phyloP scores from a whole-genome alignment of 2,329 filamentous ascomycete genomes.

The Cercospora sp. region DNA sequence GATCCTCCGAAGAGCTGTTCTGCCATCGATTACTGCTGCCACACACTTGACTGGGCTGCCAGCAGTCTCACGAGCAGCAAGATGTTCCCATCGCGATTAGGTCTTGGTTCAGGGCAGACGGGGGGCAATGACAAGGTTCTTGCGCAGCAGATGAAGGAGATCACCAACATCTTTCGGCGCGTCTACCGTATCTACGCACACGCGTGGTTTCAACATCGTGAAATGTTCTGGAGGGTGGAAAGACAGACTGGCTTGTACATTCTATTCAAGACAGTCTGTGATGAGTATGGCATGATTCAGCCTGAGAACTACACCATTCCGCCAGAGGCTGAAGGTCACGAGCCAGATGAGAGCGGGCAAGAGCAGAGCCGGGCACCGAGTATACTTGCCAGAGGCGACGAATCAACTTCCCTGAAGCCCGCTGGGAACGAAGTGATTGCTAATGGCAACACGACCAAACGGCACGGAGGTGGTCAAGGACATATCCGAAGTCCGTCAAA shows the following conservation, averaged over 20 bases:
- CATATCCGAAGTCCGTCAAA: constrained; percentile 73
- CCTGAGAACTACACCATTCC: constrained; percentile 96
- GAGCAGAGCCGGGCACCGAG: constrained; percentile 17
- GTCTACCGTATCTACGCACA: constrained; percentile 97
- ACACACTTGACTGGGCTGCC: constrained; percentile 96
- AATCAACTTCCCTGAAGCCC: constrained; percentile 28
- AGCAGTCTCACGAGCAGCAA: constrained; percentile 93
- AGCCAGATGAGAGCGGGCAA: constrained; percentile 43
- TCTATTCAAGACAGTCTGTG: constrained; percentile 96
- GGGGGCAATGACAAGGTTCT: constrained; percentile 38
- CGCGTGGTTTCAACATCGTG: constrained; percentile 96
- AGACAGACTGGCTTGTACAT: constrained; percentile 87
- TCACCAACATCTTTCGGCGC: constrained; percentile 91
- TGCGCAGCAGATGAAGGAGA: constrained; percentile 69
- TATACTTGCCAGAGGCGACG: constrained; percentile 22
- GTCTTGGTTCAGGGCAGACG: constrained; percentile 47
- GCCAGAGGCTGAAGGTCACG: constrained; percentile 83
- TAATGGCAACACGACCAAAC: constrained; percentile 70
- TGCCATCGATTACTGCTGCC: constrained; percentile 98
- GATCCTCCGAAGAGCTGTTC: constrained; percentile 96
- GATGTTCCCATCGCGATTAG: constrained; percentile 85
- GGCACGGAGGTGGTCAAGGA: constrained; percentile 58
- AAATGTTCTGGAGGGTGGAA: constrained; percentile 94
- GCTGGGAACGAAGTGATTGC: constrained; percentile 50
- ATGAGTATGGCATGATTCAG: constrained; percentile 83